Percentiles rank a stretch among this genome's conserved stretches.
phyloP scores from a whole-genome alignment of 2,329 filamentous ascomycete species.

The Curvularia eragrostidis region DNA sequence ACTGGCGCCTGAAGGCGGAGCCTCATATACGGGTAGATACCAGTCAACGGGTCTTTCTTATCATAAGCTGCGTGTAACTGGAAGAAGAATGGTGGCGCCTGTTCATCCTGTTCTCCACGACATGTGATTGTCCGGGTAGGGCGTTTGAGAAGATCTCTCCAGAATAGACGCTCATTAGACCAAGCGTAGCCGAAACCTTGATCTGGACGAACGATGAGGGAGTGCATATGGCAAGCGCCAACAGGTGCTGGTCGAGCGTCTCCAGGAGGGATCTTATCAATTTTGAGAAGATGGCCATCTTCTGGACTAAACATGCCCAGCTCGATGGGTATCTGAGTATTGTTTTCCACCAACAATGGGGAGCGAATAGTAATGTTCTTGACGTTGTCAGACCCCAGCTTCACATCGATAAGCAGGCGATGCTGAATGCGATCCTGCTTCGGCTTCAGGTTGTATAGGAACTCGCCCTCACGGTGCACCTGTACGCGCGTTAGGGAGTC shows the following conservation, averaged over 20 bases:
- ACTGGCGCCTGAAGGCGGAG: slow-evolving; percentile 90
- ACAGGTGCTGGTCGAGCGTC: slow-evolving; percentile 90
- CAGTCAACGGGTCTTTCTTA: slow-evolving; percentile 80
- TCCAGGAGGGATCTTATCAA: slow-evolving; percentile 95
- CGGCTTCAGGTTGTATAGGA: slow-evolving; percentile 85
- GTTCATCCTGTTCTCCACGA: slow-evolving; percentile 80
- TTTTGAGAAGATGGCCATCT: slow-evolving; percentile 90
- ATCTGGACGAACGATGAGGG: slow-evolving; percentile 85
- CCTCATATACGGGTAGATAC: slow-evolving; percentile 92
- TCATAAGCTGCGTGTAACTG: slow-evolving; percentile 90
- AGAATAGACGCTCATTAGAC: slow-evolving; percentile 89
- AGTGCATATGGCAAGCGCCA: slow-evolving; percentile 89
- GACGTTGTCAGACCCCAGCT: slow-evolving; percentile 90
- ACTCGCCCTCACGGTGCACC: slow-evolving; percentile 93
- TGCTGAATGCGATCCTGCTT: slow-evolving; percentile 86
- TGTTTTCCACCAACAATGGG: slow-evolving; percentile 90
- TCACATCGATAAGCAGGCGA: slow-evolving; percentile 89
- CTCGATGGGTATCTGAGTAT: slow-evolving; percentile 95
- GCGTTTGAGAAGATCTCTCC: slow-evolving; percentile 85
- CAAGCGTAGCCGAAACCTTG: slow-evolving; percentile 96
- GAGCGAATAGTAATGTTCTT: slow-evolving; percentile 97
- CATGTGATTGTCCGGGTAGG: slow-evolving; percentile 89
- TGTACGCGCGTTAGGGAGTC: slow-evolving; percentile 87
- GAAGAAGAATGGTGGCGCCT: slow-evolving; percentile 87
- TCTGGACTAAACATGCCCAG: slow-evolving; percentile 87